phyloP scores from a whole-genome alignment of 208 protist genomes.

The Trichomonas vaginalis region DNA sequence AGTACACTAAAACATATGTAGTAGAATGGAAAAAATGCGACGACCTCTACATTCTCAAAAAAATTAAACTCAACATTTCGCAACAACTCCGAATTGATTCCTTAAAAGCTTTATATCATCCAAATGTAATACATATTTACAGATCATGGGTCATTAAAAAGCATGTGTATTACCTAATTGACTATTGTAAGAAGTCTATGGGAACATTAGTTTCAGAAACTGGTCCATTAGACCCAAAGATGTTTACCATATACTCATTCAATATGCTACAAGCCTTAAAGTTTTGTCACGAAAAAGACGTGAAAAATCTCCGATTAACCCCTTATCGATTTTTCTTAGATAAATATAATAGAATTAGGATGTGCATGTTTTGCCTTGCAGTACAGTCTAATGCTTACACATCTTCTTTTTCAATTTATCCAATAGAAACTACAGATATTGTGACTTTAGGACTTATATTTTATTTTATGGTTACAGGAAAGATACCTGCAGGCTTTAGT shows the following conservation, averaged over 20 bases:
- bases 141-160: neutral
- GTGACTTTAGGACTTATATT: neutral
- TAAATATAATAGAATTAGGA: neutral
- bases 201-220: neutral
- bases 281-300: neutral
- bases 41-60: neutral
- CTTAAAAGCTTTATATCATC: neutral
- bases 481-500: neutral
- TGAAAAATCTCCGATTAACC: neutral
- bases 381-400: neutral
- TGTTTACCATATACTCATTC: neutral
- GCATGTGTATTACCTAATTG: neutral
- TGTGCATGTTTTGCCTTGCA: neutral
- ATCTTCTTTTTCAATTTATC: neutral
- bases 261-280: neutral
- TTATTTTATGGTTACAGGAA: neutral
- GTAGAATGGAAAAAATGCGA: neutral
- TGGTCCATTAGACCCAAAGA: neutral
- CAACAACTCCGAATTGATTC: neutral
- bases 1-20: neutral
- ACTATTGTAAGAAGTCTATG: neutral
- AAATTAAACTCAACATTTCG: neutral
- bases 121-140: neutral
- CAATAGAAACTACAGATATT: neutral
- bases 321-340: neutral